Evolutionary conservation across 2,329 filamentous ascomycete genomes (phyloP), one percentile per base, ranked within the genome.

Genomic region (Botrytis tulipae): DNA sequence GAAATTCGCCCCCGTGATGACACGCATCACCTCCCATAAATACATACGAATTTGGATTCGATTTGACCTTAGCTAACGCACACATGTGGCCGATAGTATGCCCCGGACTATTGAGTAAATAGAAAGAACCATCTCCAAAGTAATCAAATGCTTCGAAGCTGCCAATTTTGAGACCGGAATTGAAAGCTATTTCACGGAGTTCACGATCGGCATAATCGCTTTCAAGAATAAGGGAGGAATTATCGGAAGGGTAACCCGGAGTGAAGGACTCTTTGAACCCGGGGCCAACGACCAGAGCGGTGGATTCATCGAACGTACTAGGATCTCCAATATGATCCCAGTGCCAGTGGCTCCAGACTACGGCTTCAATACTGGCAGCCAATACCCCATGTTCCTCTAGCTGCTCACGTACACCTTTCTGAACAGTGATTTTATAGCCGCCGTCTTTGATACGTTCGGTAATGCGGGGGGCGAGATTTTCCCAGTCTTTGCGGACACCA

Each of bases 121-220:
- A 89, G 75, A 90, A 87, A 35, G 82, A 84, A 0, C 87, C 87
- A 77, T 90, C 87, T 4, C 84, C 84, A 72, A 88, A 89, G 77
- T 84, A 89, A 77, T 90, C 87, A 40, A 82, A 80, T 2, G 86
- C 85, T 46, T 81, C 76, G 76, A 86, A 86, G 9, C 81, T 77
- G 2, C 84, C 85, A 29, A 86, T 83, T 74, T 82, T 80, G 5
- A 84, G 76, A 35, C 74, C 66, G 12, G 77, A 73, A 63, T 80
- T 42, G 67, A 77, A 78, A 25, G 32, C 6, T 32, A 77, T 71
- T 44, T 77, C 77, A n/a, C 73, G 66, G 18, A 81, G 69, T 18
- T 77, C 75, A n/a, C 77, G 79, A 48, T 79, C 79, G 72, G 71
- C 74, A 69, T 83, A 82, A 72, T 84, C 82, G 22, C 76, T 81